Base-by-base conservation (phyloP, 768 basidiomycete species). In the Suillus sp. region DNA sequence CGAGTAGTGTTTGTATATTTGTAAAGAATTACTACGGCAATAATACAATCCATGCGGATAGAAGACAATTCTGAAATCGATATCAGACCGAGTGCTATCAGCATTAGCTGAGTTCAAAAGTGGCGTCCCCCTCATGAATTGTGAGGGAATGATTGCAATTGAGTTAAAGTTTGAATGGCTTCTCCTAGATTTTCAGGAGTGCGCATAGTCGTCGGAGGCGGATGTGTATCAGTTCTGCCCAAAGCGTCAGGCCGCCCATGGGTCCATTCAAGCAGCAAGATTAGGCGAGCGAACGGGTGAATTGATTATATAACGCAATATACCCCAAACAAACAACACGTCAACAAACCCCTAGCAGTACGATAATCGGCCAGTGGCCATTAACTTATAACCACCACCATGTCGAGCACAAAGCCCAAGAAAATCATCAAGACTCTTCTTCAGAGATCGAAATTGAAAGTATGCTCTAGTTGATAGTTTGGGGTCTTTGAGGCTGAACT, bases 1-100 rank as follows among this genome's bases (percentile, higher is more conserved):
- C 54, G n/a, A 13, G 56, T 30, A 57, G 56, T 35, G 35, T 34
- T 54, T 37, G 25, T 25, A 30, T 57, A 57, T 20, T 38, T 42
- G 54, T 55, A 55, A 34, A 55, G 11, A 20, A 30, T 30, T 57
- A 57, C 38, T 57, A 11, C 27, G 38, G 25, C 38, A 16, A 27
- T 57, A 57, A 57, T 57, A 57, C 11, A 34, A 30, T 18, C 4
- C 30, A 53, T 27, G 7, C 13, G 25, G 2, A 18, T 8, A 16
- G 48, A 25, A 27, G 27, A 27, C 47, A 47, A 47, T 13, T 25
- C 10, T 22, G n/a, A 22, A 45, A 45, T 22, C n/a, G 13, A n/a
- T 43, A 43, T 43, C n/a, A n/a, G 43, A 2, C n/a, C 43, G 5
- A 42, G 40, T 42, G 40, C 40, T 32, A 20, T 40, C 37, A 40